These are phyloP conservation scores for Pneumocystis sp. DNA, from an alignment of 1,139 yeast genomes.

Conservation along the genomic window DNA sequence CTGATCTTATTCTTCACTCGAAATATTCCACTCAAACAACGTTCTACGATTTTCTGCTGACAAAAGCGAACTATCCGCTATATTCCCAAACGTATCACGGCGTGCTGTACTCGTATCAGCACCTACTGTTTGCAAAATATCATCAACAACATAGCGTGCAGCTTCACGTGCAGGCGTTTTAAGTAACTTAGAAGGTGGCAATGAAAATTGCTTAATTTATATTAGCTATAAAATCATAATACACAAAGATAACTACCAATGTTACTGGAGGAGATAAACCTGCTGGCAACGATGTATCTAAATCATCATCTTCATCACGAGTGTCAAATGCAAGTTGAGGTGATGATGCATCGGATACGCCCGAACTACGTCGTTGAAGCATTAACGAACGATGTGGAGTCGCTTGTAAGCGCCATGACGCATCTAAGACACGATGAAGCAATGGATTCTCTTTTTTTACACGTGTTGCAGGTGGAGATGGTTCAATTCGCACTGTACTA, in stretches of 20 bases:
- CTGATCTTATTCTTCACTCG: not conserved
- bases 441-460: slow-evolving; percentile 13
- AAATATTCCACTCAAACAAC: not conserved
- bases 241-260: not conserved
- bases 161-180: not conserved
- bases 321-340: not conserved
- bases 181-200: not conserved
- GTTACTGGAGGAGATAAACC: slow-evolving; percentile 1
- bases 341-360: not conserved
- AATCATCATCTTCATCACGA: not conserved
- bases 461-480: not conserved
- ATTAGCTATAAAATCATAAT: not conserved
- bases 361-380: not conserved
- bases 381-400: slow-evolving; percentile 19
- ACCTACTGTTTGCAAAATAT: not conserved
- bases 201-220: not conserved
- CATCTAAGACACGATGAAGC: slow-evolving; percentile 26
- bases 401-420: slow-evolving; percentile 25
- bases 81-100: not conserved
- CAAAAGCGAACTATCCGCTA: not conserved
- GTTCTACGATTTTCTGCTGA: not conserved
- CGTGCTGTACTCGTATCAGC: not conserved
- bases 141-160: not conserved
- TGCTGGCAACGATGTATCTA: not conserved
- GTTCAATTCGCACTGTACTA: not conserved